Conservation (phyloP, 2,329 filamentous ascomycete species). For the Rachicladosporium sp. region DNA sequence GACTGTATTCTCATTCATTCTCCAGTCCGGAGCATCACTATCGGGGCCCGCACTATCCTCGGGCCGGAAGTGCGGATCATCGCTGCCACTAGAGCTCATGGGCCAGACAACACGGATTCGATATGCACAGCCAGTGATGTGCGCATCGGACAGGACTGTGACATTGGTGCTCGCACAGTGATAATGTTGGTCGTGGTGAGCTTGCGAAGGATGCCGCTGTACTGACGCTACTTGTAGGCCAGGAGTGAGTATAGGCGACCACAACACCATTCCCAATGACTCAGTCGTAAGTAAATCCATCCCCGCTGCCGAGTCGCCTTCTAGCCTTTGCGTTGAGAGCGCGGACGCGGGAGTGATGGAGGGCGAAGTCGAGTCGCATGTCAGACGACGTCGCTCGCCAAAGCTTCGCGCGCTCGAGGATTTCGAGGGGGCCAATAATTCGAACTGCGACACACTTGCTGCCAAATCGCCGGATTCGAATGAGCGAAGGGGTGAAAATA, state of each 20-base stretch:
- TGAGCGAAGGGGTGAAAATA: too few species aligned
- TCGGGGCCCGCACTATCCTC: constrained; percentile 7
- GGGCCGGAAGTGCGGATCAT: constrained; percentile 5
- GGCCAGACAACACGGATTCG: constrained; percentile 5
- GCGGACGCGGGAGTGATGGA: too few species aligned
- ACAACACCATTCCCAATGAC: constrained; percentile 12
- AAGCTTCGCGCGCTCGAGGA: too few species aligned
- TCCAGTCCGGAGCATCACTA: constrained; percentile 2
- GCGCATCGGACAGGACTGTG: constrained; percentile 8
- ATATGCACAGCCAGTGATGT: background rate
- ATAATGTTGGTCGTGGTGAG: constrained; percentile 7
- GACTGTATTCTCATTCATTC: constrained; percentile 7
- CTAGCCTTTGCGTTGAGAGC: too few species aligned
- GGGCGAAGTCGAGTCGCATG: too few species aligned
- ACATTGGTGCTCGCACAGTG: constrained; percentile 12
- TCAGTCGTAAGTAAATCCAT: constrained; percentile 13
- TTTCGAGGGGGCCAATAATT: too few species aligned
- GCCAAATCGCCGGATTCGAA: too few species aligned
- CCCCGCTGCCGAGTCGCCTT: constrained; percentile 2
- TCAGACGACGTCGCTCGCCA: too few species aligned
- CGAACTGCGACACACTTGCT: too few species aligned
- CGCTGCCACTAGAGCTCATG: constrained; percentile 4
- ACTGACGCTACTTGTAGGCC: constrained; percentile 4
- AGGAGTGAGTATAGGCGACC: constrained; percentile 14
- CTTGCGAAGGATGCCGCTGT: background rate